Conservation (phyloP, 2,329 filamentous ascomycete genomes). For the Diplodia corticola region DNA sequence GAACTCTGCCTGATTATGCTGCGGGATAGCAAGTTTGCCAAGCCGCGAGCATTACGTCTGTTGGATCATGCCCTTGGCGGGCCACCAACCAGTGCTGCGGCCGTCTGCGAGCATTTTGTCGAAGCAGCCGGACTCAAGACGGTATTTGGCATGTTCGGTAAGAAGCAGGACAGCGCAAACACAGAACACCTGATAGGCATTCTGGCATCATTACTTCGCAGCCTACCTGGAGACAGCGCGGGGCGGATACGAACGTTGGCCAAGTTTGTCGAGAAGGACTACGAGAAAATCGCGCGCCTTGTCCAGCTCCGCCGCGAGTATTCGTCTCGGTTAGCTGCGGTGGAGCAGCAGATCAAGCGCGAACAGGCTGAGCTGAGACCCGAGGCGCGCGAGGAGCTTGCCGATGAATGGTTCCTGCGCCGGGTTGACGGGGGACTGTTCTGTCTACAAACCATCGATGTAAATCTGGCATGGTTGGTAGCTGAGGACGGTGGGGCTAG, state of each 20-base stretch:
- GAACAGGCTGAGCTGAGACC: conserved; percentile 61
- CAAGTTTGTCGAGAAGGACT: conserved; percentile 95
- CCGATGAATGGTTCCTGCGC: conserved; percentile 68
- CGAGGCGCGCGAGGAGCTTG: conserved; percentile 62
- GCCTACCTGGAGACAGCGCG: conserved; percentile 74
- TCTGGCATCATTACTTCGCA: conserved; percentile 77
- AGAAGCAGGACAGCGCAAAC: conserved; percentile 66
- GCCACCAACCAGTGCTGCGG: conserved; percentile 29
- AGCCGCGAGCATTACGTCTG: conserved; percentile 72
- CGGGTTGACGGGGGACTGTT: conserved; percentile 84
- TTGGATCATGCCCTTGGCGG: conserved; percentile 72
- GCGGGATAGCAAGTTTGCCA: conserved; percentile 82
- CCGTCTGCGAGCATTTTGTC: conserved; percentile 74
- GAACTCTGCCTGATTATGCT: conserved; percentile 92
- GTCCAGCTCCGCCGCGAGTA: conserved; percentile 72
- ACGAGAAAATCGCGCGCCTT: conserved; percentile 77
- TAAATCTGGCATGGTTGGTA: conserved; percentile 84
- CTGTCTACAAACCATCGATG: conserved; percentile 78
- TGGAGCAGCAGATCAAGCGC: conserved; percentile 63
- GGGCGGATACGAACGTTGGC: conserved; percentile 80
- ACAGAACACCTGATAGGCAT: conserved; percentile 83
- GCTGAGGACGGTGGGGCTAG: conserved; percentile 82
- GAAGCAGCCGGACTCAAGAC: conserved; percentile 83
- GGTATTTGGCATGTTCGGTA: conserved; percentile 85
- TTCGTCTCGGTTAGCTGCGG: conserved; percentile 59